Conservation (phyloP, 352 stramenopile species). For the Pythium folliculosum region DNA sequence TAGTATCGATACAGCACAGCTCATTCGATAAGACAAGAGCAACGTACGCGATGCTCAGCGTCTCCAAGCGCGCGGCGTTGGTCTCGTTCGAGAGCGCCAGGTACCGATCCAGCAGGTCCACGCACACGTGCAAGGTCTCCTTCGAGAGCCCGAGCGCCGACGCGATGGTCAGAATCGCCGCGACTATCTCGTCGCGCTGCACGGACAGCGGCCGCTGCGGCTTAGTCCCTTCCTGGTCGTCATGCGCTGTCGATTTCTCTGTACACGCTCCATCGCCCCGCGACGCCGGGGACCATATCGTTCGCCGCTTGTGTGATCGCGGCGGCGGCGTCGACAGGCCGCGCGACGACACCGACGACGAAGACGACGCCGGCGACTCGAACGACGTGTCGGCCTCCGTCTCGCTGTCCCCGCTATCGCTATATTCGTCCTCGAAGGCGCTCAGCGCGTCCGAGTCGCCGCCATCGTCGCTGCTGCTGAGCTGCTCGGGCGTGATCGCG, state of each 20-base stretch:
- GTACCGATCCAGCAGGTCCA: slow-evolving; percentile 60
- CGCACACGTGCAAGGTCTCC: slow-evolving; percentile 63
- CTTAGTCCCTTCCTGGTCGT: neutral
- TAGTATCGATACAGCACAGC: too few relatives aligned
- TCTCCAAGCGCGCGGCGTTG: slow-evolving; percentile 40
- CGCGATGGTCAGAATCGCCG: slow-evolving; percentile 63
- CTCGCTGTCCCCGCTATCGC: slow-evolving; percentile 2
- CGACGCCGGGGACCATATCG: neutral
- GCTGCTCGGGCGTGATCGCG: slow-evolving; percentile 6
- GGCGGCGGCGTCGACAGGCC: slow-evolving; percentile 4
- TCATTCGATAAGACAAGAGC: too few relatives aligned
- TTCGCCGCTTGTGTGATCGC: neutral
- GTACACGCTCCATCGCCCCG: neutral
- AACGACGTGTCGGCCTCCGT: slow-evolving; percentile 16
- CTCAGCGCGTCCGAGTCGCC: neutral
- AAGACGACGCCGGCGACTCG: slow-evolving; percentile 16
- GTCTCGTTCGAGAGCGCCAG: slow-evolving; percentile 29
- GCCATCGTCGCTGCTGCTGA: slow-evolving; percentile 15
- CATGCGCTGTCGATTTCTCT: neutral
- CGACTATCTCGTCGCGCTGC: slow-evolving; percentile 68
- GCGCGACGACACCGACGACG: neutral
- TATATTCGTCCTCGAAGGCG: neutral
- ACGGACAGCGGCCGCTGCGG: slow-evolving; percentile 10
- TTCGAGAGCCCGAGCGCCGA: slow-evolving; percentile 55
- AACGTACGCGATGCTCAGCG: slow-evolving; percentile 62